Conservation (phyloP, 176 grass and related monocot genomes). For the Musa beccarii region DNA sequence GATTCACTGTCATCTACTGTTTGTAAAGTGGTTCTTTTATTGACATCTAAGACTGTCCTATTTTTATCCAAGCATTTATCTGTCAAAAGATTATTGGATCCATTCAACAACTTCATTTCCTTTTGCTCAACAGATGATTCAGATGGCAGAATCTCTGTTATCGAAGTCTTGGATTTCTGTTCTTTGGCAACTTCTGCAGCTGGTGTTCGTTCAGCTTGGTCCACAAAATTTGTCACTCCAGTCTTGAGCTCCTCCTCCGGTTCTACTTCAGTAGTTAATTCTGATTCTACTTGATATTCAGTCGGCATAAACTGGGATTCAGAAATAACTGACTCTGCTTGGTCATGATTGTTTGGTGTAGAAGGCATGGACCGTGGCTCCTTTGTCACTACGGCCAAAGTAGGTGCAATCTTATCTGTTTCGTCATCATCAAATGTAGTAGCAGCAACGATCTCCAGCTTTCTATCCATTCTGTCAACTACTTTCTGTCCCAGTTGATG, state of each 20-base stretch:
- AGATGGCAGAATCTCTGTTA: not conserved
- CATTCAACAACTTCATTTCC: not conserved
- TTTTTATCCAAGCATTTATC: not conserved
- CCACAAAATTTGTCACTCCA: too few species aligned
- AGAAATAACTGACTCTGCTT: not conserved
- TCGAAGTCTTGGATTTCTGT: not conserved
- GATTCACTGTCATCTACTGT: constrained; percentile 12
- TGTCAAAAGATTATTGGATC: not conserved
- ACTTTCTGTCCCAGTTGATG: constrained; percentile 7
- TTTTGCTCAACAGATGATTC: constrained; percentile 5
- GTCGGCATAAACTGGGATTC: constrained; percentile 10
- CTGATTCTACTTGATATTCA: constrained; percentile 1
- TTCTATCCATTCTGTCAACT: not conserved
- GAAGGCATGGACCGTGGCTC: not conserved
- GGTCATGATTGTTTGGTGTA: not conserved
- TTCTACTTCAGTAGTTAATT: constrained; percentile 5
- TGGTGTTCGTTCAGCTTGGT: not conserved
- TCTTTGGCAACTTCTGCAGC: not conserved
- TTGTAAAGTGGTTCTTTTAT: constrained; percentile 23
- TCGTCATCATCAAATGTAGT: constrained; percentile 13
- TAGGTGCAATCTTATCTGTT: constrained; percentile 19
- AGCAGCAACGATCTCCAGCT: constrained; percentile 17
- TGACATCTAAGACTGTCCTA: not conserved
- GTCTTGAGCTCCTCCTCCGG: not conserved
- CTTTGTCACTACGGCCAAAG: constrained; percentile 7